Evolutionary conservation across 805 yeast species (phyloP).

Genomic region (Candida wancherniae): DNA sequence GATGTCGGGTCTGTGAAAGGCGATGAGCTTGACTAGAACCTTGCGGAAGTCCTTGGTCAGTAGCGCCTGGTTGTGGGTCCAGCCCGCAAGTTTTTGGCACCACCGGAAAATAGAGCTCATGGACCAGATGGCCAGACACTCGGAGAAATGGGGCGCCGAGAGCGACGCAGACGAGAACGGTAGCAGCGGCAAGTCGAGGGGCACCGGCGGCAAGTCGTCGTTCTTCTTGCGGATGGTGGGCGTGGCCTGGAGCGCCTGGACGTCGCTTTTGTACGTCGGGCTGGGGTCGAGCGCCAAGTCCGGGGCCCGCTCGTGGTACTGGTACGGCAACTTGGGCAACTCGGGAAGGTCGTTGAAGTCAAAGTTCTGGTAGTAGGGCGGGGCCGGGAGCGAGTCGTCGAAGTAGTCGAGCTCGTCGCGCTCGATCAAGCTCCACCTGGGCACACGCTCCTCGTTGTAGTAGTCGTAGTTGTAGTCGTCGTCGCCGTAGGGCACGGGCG

Average conservation of each 20-base stretch:
- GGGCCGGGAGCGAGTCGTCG: conserved; percentile 19
- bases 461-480: conserved; percentile 5
- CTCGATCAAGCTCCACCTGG: conserved; percentile 17
- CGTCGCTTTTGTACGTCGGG: no score
- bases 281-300: no score
- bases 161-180: conserved; percentile 52
- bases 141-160: conserved; percentile 44
- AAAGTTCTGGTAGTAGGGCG: conserved; percentile 18
- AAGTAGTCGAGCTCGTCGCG: conserved; percentile 10
- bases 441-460: conserved; percentile 13
- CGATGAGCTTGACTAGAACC: conserved; percentile 47
- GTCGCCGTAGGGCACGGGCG: conserved; percentile 1
- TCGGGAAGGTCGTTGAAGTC: conserved; percentile 36
- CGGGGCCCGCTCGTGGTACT: no score
- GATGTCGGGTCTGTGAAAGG: conserved; percentile 45
- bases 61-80: conserved; percentile 52
- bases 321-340: conserved; percentile 17
- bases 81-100: conserved; percentile 47
- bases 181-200: conserved; percentile 48
- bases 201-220: conserved; percentile 38
- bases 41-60: conserved; percentile 49
- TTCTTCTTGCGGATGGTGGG: conserved; percentile 12
- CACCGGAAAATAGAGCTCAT: conserved; percentile 49
- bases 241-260: no score
- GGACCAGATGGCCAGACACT: conserved; percentile 44